Evolutionary conservation across 768 basidiomycete species (phyloP).

Genomic region (Lyophyllum decastes): DNA sequence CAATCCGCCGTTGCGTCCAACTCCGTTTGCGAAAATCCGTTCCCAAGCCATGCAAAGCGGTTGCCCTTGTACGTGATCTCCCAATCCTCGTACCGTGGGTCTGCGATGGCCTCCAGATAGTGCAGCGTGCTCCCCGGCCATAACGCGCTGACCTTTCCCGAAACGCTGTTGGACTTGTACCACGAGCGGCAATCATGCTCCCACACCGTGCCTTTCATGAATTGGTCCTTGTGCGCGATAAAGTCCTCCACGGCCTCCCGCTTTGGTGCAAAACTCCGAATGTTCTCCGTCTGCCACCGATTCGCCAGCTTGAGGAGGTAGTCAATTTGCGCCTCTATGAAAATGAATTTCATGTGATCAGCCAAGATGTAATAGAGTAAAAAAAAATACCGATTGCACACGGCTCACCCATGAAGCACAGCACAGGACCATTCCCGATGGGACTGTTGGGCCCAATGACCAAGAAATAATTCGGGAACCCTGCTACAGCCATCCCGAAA

Average conservation of each 20-base stretch:
- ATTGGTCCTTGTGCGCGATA: constrained; percentile 28
- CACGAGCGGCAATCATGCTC: constrained; percentile 31
- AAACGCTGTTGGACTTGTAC: constrained; percentile 30
- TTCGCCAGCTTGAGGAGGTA: constrained; percentile 34
- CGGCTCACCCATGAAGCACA: constrained; percentile 28
- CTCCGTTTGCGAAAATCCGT: constrained; percentile 35
- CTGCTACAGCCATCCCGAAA: constrained; percentile 30
- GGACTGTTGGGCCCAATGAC: constrained; percentile 35
- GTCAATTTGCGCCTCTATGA: constrained; percentile 31
- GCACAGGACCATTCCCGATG: constrained; percentile 33
- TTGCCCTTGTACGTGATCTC: constrained; percentile 33
- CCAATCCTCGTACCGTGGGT: constrained; percentile 38
- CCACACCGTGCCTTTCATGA: constrained; percentile 37
- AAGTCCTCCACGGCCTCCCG: constrained; percentile 35
- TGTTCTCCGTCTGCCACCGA: constrained; percentile 37
- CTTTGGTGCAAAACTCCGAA: constrained; percentile 35
- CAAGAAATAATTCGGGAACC: constrained; percentile 36
- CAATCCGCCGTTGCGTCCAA: constrained; percentile 30
- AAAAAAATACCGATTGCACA: not conserved
- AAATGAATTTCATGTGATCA: constrained; percentile 4
- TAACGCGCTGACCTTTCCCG: constrained; percentile 31
- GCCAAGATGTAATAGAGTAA: not conserved
- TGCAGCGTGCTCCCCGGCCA: constrained; percentile 39
- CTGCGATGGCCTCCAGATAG: constrained; percentile 32
- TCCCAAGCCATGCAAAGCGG: constrained; percentile 35